phyloP scores from a whole-genome alignment of 1,284 basidiomycete species.

The Sanguinoderma infundibulare region DNA sequence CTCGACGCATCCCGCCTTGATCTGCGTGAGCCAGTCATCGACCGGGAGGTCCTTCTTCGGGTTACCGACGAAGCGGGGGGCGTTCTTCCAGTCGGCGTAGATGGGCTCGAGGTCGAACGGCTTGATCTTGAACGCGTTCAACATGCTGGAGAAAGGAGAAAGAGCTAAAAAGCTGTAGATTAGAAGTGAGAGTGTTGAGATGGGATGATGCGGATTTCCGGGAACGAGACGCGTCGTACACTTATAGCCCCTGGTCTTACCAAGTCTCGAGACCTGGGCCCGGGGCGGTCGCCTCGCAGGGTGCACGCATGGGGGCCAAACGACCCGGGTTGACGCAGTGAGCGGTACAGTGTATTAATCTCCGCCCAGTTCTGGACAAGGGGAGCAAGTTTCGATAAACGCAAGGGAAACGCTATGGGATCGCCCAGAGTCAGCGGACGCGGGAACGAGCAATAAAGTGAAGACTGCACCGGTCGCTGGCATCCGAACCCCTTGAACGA shows the following conservation, averaged over 20 bases:
- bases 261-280: neutral
- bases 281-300: conserved; percentile 1
- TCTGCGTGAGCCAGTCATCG: conserved; percentile 69
- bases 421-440: neutral
- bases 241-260: neutral
- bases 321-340: neutral
- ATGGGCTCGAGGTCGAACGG: conserved; percentile 71
- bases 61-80: conserved; percentile 67
- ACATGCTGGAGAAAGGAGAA: conserved; percentile 42
- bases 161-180: conserved; percentile 7
- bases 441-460: neutral
- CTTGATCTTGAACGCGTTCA: conserved; percentile 77
- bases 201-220: neutral
- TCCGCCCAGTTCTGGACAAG: neutral
- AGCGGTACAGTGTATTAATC: neutral
- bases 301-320: conserved; percentile 5
- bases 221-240: conserved; percentile 2
- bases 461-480: neutral
- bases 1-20: conserved; percentile 68
- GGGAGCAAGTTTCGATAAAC: conserved; percentile 2
- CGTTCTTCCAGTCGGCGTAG: conserved; percentile 62
- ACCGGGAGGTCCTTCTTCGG: conserved; percentile 68
- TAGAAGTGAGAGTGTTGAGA: neutral
- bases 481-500: neutral
- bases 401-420: neutral